Percentiles rank a stretch among this genome's conserved stretches.
These are phyloP conservation scores for Stropharia rugosoannulata DNA, from an alignment of 768 basidiomycete species.

Conservation along the genomic window DNA sequence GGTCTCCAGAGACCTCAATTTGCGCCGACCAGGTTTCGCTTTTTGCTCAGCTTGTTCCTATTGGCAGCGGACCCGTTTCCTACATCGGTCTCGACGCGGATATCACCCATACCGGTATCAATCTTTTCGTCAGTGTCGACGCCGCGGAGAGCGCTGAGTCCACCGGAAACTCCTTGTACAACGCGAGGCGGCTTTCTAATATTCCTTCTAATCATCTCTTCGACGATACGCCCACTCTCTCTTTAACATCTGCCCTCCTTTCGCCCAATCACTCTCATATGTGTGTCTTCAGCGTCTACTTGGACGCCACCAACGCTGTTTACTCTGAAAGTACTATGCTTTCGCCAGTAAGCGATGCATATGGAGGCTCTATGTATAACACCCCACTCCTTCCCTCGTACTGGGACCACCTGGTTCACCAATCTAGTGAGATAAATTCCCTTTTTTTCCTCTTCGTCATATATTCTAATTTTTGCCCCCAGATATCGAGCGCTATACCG, in stretches of 20 bases:
- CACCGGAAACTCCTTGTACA: conserved; percentile 10
- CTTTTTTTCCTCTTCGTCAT: background rate
- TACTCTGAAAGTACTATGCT: conserved; percentile 13
- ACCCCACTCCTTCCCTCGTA: conserved; percentile 12
- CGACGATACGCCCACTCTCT: conserved; percentile 54
- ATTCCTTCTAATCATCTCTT: conserved; percentile 15
- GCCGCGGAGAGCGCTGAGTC: conserved; percentile 4
- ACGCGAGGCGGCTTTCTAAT: conserved; percentile 17
- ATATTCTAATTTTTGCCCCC: background rate
- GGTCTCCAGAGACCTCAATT: background rate
- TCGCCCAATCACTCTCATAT: conserved; percentile 9
- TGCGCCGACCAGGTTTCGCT: conserved; percentile 7
- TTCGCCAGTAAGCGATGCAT: conserved; percentile 1
- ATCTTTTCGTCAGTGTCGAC: conserved; percentile 15
- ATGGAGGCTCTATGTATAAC: conserved; percentile 3
- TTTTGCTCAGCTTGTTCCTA: conserved; percentile 9
- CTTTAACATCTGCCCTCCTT: conserved; percentile 15
- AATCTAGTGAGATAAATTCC: conserved; percentile 7
- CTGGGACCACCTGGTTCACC: conserved; percentile 12
- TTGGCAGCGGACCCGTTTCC: conserved; percentile 2
- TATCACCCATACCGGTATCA: conserved; percentile 14
- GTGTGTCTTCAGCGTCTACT: conserved; percentile 17
- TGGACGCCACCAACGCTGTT: conserved; percentile 31
- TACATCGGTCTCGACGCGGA: conserved; percentile 19
- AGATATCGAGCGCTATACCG: conserved; percentile 17